Conservation (phyloP, 345 rosid genomes). For the Firmiana major region DNA sequence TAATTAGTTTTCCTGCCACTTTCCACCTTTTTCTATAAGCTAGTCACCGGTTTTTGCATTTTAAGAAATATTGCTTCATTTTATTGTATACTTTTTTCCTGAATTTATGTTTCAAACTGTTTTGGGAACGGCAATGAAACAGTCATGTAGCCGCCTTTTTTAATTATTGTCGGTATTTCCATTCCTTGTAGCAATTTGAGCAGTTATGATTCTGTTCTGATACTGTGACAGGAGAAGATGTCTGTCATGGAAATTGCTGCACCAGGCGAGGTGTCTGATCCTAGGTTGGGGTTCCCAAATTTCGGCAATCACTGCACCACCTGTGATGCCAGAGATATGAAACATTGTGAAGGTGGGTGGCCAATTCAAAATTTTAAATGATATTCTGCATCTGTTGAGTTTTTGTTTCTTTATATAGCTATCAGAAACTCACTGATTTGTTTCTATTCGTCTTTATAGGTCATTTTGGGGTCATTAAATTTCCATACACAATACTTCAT, state of each 20-base stretch:
- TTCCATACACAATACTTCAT: conserved; percentile 47
- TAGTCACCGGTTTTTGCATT: neutral
- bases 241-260: conserved; percentile 41
- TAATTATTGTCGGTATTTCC: neutral
- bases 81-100: neutral
- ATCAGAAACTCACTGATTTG: neutral
- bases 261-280: conserved; percentile 58
- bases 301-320: conserved; percentile 50
- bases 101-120: neutral
- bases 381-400: neutral
- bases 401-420: neutral
- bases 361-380: neutral
- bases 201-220: conserved; percentile 3
- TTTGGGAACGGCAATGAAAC: neutral
- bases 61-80: neutral
- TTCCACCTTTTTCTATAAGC: neutral
- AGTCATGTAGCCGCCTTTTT: neutral
- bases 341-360: conserved; percentile 69
- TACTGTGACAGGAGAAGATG: conserved; percentile 52
- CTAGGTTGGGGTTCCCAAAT: conserved; percentile 78
- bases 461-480: conserved; percentile 72
- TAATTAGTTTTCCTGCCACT: neutral
- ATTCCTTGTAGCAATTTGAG: neutral
- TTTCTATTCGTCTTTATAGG: conserved; percentile 39
- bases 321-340: conserved; percentile 59